Base-by-base conservation (phyloP, 208 protist species). In the Wallacemonas sp. region DNA sequence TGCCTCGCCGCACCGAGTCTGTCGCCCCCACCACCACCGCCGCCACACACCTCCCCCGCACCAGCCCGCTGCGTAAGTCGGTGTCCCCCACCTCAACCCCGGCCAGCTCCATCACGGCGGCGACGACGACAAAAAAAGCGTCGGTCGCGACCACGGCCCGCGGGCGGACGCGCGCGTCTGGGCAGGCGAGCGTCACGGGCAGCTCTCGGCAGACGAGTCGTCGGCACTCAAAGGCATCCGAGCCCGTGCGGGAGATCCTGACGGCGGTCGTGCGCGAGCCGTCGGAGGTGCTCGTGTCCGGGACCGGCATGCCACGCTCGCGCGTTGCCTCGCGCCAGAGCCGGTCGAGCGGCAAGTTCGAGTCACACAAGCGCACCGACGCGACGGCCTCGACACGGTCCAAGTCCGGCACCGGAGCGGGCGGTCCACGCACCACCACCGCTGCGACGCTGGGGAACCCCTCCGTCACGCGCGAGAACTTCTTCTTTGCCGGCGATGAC, bases 401-500 rank as follows among this genome's bases (percentile, higher is more conserved):
- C 14, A 41, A 41, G 14, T 41, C 36, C 36, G 36, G 36, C 36
- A 7, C 10, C 14, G 14, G 36, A 41, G 36, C n/a, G n/a, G n/a
- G n/a, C n/a, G n/a, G n/a, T n/a, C n/a, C n/a, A n/a, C n/a, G n/a
- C 4, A 22, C 42, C 11, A 0, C 42, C 42, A 22, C 42, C 11
- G 10, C 18, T 16, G 7, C 11, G 5, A 22, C 4, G 42, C 5
- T 16, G n/a, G 65, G 55, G 2, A n/a, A 12, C 16, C 16, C 54
- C 26, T 65, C 44, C n/a, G 31, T 48, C 45, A 76, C 46, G 48
- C 81, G 62, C 57, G 36, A 68, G 2, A 76, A 81, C 42, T 76
- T 70, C 52, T 82, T 77, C 61, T 82, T 72, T 42, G 31, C 72
- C 25, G 33, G 41, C 20, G 74, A 81, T 23, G 57, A 61, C 32